Base-by-base conservation (phyloP, 1,139 yeast species). In the Blastobotrys capitulatus region DNA sequence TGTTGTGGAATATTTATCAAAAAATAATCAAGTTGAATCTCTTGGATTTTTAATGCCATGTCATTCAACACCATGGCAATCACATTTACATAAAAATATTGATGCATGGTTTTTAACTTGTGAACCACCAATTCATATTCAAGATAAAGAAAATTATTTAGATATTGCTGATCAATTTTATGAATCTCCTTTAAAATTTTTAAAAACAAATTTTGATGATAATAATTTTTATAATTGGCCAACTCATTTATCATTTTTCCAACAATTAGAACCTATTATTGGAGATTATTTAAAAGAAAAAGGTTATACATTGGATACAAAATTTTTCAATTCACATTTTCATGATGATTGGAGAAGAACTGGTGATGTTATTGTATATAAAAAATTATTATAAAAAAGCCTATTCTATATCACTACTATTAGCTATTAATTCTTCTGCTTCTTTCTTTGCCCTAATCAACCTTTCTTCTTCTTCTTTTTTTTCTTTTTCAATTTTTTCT, bases 51-150 rank as follows among this genome's bases (percentile, higher is more conserved):
- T 94, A 18, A 87, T 90, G 63, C 98, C 99, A 0, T 94, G 98
- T 60, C 98, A 94, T 65, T 90, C 97, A 0, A 90, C 97, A 0
- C 98, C 98, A 2, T 87, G 95, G 84, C 96, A 88, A 61, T 79
- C 95, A 35, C 82, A 85, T 60, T 67, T 94, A 40, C 96, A 89
- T 60, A 68, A 85, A 22, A 65, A 70, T 7, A 65, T 79, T 3
- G 66, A 69, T 8, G 67, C 79, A 2, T 86, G 96, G 96, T 83
- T 84, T 52, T 71, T 94, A 38, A 81, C 96, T 0, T 94, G 99
- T 64, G 95, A 88, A 54, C 99, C 98, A 0, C 98, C 98, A 1
- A 66, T 87, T 38, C 54, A 57, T 15, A 26, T 56, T 38, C 38
- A 46, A 18, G 66, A 57, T 53, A 58, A 83, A 4, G 60, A 58